Evolutionary conservation across 2,329 filamentous ascomycete genomes (phyloP).

Genomic region (Calonectria multiphialidica): DNA sequence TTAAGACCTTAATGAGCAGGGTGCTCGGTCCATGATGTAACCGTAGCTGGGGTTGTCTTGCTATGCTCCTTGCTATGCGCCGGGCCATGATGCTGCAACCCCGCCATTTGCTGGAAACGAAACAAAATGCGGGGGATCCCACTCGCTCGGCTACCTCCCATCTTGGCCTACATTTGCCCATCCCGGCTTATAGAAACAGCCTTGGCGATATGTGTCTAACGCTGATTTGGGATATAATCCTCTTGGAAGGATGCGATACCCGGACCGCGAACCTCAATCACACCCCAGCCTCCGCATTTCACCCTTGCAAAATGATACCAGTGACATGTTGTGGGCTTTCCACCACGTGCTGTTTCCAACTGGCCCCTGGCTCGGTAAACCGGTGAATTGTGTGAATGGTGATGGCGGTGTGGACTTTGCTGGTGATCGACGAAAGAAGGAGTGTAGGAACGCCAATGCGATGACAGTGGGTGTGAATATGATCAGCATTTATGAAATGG

Average conservation of each 20-base stretch:
- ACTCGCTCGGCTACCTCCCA: constrained; percentile 1
- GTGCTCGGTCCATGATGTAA: neutral
- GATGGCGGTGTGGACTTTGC: neutral
- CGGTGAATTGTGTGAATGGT: neutral
- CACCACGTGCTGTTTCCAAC: neutral
- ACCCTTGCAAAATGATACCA: neutral
- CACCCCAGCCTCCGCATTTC: neutral
- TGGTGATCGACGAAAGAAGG: neutral
- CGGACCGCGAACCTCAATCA: neutral
- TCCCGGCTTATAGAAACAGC: neutral
- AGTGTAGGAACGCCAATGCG: no score
- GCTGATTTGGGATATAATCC: neutral
- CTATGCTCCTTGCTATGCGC: neutral
- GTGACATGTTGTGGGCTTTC: neutral
- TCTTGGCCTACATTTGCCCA: neutral
- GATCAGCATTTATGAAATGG: no score
- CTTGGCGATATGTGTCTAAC: neutral
- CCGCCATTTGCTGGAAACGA: constrained; percentile 5
- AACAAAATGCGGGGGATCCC: neutral
- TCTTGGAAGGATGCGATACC: neutral
- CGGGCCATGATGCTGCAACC: neutral
- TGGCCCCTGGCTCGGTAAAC: neutral
- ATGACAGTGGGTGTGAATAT: no score
- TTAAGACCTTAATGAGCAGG: neutral
- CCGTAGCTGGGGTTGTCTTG: neutral